phyloP scores from a whole-genome alignment of 768 basidiomycete genomes.

The Rhodotorula toruloides region DNA sequence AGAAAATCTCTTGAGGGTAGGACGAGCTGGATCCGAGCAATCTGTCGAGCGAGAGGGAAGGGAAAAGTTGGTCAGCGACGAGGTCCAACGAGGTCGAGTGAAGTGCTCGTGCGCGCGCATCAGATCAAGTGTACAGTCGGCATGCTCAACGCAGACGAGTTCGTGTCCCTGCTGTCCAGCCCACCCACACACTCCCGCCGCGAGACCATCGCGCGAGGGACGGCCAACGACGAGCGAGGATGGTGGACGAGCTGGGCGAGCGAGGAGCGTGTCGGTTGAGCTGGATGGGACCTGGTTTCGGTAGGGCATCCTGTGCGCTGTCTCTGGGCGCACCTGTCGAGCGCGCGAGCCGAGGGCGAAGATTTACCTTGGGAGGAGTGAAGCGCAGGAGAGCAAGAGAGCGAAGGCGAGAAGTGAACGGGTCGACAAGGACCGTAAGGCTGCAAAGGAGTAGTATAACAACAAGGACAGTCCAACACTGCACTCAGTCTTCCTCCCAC shows the following conservation, averaged over 20 bases:
- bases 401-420: background rate
- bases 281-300: background rate
- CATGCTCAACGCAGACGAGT: slow-evolving; percentile 10
- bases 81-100: background rate
- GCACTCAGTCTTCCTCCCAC: slow-evolving; percentile 32
- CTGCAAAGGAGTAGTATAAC: background rate
- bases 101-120: background rate
- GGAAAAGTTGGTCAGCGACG: background rate
- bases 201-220: background rate
- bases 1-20: too few relatives aligned
- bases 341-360: background rate
- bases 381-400: background rate
- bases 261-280: background rate
- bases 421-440: background rate
- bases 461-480: background rate
- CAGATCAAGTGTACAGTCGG: slow-evolving; percentile 22
- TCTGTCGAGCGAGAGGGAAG: background rate
- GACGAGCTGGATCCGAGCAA: too few relatives aligned
- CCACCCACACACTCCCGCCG: background rate
- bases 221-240: background rate
- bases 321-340: too few relatives aligned
- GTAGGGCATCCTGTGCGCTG: background rate
- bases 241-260: background rate
- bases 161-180: background rate
- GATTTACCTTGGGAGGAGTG: background rate